Percentiles rank a stretch among this genome's conserved stretches.
phyloP scores from a whole-genome alignment of 2,329 filamentous ascomycete genomes.

The Cordyceps farinosa region DNA sequence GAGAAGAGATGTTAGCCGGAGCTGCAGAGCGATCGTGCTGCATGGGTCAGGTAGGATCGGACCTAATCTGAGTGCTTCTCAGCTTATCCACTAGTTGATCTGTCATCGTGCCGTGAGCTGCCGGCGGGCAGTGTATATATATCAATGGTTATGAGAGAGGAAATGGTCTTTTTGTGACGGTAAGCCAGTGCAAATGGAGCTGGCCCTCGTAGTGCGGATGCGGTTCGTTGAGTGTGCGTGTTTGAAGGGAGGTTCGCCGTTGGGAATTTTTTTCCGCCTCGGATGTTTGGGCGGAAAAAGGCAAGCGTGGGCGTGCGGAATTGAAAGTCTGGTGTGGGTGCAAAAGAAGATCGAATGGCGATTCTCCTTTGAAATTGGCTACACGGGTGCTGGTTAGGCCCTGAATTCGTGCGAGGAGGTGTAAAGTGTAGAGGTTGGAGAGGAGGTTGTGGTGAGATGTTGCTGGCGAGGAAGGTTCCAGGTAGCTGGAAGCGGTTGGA shows the following conservation, averaged over 20 bases:
- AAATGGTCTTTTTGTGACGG: conserved; percentile 21
- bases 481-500: conserved; percentile 11
- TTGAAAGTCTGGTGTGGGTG: neutral
- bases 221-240: conserved; percentile 10
- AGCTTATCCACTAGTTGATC: conserved; percentile 46
- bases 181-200: conserved; percentile 15
- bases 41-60: conserved; percentile 20
- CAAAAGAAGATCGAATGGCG: neutral
- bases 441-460: conserved; percentile 13
- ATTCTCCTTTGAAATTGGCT: conserved; percentile 1
- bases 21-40: conserved; percentile 12
- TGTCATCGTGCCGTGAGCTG: conserved; percentile 37
- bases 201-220: conserved; percentile 18
- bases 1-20: conserved; percentile 33
- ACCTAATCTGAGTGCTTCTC: conserved; percentile 41
- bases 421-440: conserved; percentile 1
- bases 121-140: conserved; percentile 26
- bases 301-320: neutral
- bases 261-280: conserved; percentile 15
- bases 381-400: conserved; percentile 3
- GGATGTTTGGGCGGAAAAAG: neutral
- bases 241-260: conserved; percentile 11
- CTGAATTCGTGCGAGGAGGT: conserved; percentile 11
- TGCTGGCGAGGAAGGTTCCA: conserved; percentile 18
- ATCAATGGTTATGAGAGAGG: conserved; percentile 7